Base-by-base conservation (phyloP, 768 basidiomycete species). In the Sarcodon aspratus region DNA sequence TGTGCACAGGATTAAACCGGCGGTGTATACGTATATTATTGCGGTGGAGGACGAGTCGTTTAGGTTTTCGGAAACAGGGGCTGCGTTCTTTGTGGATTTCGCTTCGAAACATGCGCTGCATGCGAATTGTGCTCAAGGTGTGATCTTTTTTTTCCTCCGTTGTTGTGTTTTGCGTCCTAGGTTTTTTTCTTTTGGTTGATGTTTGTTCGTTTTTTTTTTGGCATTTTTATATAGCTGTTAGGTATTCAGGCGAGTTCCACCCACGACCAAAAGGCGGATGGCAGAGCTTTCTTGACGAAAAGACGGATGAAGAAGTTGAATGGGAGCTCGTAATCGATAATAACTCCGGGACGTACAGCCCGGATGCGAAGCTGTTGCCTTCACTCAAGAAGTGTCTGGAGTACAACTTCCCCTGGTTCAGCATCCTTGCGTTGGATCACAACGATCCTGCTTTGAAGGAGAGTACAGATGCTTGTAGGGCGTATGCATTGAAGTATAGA, bases 321-420 rank as follows among this genome's bases (percentile, higher is more conserved):
- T 93, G 89, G 85, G 86, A 92, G 62, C 62, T 92, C 33, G 80
- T 90, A 53, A 77, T 92, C 57, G 89, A 92, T 61, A 92, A 93
- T 57, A 85, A 85, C 58, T 82, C 79, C 55, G 89, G 89, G 45
- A 93, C 88, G 46, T 91, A 92, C 60, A 74, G 85, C 33, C 89
- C 90, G 1, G 78, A 87, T 58, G 69, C 72, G 47, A 62, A 56
- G 47, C 57, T 90, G 54, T 64, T 92, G 2, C 80, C 82, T 0
- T 60, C 69, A 38, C 61, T 90, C 49, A 75, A 77, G 59, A 69
- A 67, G 53, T 66, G 86, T 27, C 59, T 92, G 46, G 79, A 86
- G 63, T 72, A 73, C 57, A 91, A 92, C 58, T 88, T 93, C 59
- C 69, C 76, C 15, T 81, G 80, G 2, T 69, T 88, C 50, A 62